Evolutionary conservation across 2,329 filamentous ascomycete genomes (phyloP).

Genomic region (Mariannaea elegans): DNA sequence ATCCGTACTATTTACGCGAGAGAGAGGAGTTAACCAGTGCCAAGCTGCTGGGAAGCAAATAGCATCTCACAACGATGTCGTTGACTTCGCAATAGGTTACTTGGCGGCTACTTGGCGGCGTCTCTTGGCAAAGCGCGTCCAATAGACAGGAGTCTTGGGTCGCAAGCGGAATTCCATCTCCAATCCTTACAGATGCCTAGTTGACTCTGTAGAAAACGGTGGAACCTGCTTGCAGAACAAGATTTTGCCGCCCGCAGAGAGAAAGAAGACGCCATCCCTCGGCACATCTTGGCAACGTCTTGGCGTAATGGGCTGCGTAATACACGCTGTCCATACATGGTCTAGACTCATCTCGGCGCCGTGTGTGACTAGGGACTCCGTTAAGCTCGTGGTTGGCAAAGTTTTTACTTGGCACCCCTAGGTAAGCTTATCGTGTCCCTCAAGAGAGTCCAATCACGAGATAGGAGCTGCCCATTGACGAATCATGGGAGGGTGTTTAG

Average conservation of each 20-base stretch:
- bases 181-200: neutral
- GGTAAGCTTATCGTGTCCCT: slow-evolving; percentile 36
- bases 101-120: slow-evolving; percentile 20
- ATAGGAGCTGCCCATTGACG: slow-evolving; percentile 14
- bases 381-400: slow-evolving; percentile 32
- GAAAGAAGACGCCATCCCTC: slow-evolving; percentile 17
- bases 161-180: slow-evolving; percentile 6
- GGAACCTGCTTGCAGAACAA: slow-evolving; percentile 5
- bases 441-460: slow-evolving; percentile 13
- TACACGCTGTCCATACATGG: slow-evolving; percentile 25
- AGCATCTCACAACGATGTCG: neutral
- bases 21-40: neutral
- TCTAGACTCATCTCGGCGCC: slow-evolving; percentile 26
- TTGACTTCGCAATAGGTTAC: neutral
- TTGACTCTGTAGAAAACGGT: slow-evolving; percentile 6
- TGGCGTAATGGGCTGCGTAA: slow-evolving; percentile 21
- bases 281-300: slow-evolving; percentile 34
- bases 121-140: slow-evolving; percentile 22
- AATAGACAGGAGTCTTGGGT: neutral
- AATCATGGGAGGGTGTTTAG: slow-evolving; percentile 9
- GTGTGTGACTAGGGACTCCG: neutral
- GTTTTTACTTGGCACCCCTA: slow-evolving; percentile 30
- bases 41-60: neutral
- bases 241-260: slow-evolving; percentile 6
- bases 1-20: neutral